Percentiles rank a stretch among this genome's conserved stretches.
phyloP scores from a whole-genome alignment of 306 rosid genomes.

The Albizia julibrissin region DNA sequence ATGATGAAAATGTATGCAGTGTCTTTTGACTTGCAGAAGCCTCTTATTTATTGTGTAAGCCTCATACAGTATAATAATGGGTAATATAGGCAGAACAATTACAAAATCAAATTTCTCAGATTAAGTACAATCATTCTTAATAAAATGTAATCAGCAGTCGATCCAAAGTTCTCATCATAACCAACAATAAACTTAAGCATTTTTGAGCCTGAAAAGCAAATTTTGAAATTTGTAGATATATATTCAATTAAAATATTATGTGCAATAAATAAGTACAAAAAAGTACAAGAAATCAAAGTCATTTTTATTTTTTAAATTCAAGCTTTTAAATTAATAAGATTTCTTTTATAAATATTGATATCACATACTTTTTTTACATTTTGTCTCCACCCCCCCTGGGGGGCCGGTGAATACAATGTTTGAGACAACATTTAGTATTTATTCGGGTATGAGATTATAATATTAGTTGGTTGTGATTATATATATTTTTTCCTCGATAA shows the following conservation, averaged over 20 bases:
- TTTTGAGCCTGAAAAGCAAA: background rate
- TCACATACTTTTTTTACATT: background rate
- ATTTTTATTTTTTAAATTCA: background rate
- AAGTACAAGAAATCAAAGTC: background rate
- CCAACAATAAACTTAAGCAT: background rate
- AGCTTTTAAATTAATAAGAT: background rate
- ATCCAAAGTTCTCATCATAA: background rate
- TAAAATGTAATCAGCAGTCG: background rate
- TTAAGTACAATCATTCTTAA: background rate
- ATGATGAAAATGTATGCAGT: background rate
- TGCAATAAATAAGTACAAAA: background rate
- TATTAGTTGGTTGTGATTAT: background rate
- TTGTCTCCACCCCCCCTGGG: too few relatives aligned
- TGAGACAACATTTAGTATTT: slow-evolving; percentile 10
- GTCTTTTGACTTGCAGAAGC: background rate
- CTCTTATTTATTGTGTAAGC: background rate
- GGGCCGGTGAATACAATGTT: slow-evolving; percentile 1
- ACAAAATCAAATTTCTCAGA: background rate
- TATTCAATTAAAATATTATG: background rate
- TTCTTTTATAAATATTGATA: background rate
- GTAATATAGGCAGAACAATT: background rate
- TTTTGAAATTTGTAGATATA: background rate
- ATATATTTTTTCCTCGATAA: background rate
- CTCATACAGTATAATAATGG: background rate
- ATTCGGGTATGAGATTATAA: background rate